Percentiles rank a stretch among this genome's conserved stretches.
Conservation (phyloP, 768 basidiomycete species). For the Mycena kentingensis region DNA sequence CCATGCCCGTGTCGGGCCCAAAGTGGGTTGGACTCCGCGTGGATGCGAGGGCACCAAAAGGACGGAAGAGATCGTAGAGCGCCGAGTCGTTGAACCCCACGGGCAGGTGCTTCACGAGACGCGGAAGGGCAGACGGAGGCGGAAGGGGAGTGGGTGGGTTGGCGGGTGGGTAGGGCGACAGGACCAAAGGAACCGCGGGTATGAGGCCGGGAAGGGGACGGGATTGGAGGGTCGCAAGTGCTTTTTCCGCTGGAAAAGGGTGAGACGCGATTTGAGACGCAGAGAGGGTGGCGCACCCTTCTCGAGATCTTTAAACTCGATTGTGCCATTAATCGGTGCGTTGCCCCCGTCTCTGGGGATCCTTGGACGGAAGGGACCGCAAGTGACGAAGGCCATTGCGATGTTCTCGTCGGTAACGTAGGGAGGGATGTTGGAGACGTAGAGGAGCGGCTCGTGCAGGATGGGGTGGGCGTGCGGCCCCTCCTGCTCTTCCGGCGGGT, state of each 20-base stretch:
- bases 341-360: conserved; percentile 62
- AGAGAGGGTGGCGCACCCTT: conserved; percentile 57
- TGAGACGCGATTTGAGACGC: conserved; percentile 10
- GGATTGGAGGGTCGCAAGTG: conserved; percentile 79
- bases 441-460: conserved; percentile 79
- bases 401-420: conserved; percentile 77
- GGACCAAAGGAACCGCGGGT: conserved; percentile 61
- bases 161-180: conserved; percentile 85
- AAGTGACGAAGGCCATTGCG: conserved; percentile 69
- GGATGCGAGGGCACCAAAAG: conserved; percentile 82
- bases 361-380: conserved; percentile 81
- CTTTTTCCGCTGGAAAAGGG: conserved; percentile 73
- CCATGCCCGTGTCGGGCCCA: conserved; percentile 73
- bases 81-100: conserved; percentile 64
- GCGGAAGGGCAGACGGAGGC: conserved; percentile 73
- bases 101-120: conserved; percentile 85
- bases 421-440: conserved; percentile 77
- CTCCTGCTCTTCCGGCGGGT: conserved; percentile 32
- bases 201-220: conserved; percentile 65
- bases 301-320: conserved; percentile 82
- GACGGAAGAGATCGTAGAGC: conserved; percentile 84
- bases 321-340: conserved; percentile 64
- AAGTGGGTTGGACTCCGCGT: conserved; percentile 73
- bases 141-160: conserved; percentile 74
- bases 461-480: conserved; percentile 72